Conservation (phyloP, 1,284 basidiomycete species). For the Fistulinella cinereoalba region DNA sequence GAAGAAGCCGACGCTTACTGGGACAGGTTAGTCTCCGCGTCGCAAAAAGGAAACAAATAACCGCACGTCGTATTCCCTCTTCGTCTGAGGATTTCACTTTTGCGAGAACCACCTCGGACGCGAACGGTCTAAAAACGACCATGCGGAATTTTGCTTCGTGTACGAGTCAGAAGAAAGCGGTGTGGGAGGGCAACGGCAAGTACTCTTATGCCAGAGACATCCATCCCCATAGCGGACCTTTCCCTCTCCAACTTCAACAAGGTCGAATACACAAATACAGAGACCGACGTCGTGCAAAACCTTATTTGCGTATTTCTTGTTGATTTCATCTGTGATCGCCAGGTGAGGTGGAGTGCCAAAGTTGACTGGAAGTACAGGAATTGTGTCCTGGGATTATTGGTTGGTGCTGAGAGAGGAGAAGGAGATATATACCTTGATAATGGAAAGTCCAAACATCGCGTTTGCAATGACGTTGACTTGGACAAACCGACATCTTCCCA, state of each 20-base stretch:
- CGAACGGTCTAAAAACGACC: constrained; percentile 89
- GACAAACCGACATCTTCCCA: too few species aligned
- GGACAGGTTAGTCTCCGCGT: background rate
- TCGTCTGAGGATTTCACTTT: constrained; percentile 84
- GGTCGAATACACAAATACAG: constrained; percentile 86
- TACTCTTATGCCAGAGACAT: constrained; percentile 90
- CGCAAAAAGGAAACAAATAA: background rate
- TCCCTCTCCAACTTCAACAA: constrained; percentile 85
- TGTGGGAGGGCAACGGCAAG: constrained; percentile 18
- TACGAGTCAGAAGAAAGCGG: constrained; percentile 5
- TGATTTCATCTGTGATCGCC: constrained; percentile 76
- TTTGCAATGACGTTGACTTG: background rate
- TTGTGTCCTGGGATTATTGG: constrained; percentile 56
- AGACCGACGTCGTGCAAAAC: constrained; percentile 91
- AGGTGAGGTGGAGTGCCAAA: constrained; percentile 71
- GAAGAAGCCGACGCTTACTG: constrained; percentile 91
- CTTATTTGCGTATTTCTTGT: constrained; percentile 93
- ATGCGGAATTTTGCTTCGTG: constrained; percentile 80
- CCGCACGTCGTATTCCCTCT: constrained; percentile 78
- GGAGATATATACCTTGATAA: constrained; percentile 46
- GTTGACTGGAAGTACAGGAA: constrained; percentile 72
- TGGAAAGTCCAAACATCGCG: constrained; percentile 62
- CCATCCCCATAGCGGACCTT: constrained; percentile 95
- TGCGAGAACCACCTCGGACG: constrained; percentile 86
- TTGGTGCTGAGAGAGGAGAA: background rate